These are phyloP conservation scores for Aureobasidium sp. DNA, from an alignment of 2,329 filamentous ascomycete species.

Conservation along the genomic window DNA sequence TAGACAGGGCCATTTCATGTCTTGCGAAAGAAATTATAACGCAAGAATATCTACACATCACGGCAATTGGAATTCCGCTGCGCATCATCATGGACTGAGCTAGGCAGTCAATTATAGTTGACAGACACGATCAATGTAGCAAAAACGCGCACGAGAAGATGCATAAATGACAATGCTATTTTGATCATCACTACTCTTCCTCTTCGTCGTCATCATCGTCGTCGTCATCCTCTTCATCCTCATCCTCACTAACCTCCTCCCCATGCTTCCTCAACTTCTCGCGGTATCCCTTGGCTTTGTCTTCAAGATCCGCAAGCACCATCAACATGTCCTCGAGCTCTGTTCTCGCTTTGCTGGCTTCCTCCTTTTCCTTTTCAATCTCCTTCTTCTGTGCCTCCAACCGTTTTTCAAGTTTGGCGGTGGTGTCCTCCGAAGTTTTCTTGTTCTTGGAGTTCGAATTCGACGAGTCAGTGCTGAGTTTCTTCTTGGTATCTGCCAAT, in stretches of 20 bases:
- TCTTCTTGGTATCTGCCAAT: conserved; percentile 5
- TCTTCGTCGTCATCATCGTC: conserved; percentile 23
- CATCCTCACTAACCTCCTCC: conserved; percentile 26
- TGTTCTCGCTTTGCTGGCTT: conserved; percentile 28
- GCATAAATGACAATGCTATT: background rate
- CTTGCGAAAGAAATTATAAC: too few relatives aligned
- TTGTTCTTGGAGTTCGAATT: conserved; percentile 12
- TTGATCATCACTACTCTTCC: conserved; percentile 11
- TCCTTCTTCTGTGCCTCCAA: conserved; percentile 22
- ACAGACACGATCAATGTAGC: too few relatives aligned
- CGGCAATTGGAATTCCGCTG: too few relatives aligned
- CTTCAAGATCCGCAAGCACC: conserved; percentile 39
- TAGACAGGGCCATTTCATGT: too few relatives aligned
- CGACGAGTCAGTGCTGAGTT: background rate
- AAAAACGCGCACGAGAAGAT: background rate
- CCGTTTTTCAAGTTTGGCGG: conserved; percentile 10
- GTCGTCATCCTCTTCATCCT: conserved; percentile 23
- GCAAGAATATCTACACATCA: too few relatives aligned
- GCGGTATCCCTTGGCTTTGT: conserved; percentile 29
- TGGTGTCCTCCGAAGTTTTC: background rate
- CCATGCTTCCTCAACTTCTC: conserved; percentile 22
- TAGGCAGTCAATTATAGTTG: too few relatives aligned
- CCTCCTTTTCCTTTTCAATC: conserved; percentile 35
- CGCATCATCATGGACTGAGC: too few relatives aligned
- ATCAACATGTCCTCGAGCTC: conserved; percentile 43